phyloP scores from a whole-genome alignment of 2,329 filamentous ascomycete species.

The Helminthosporium solani region DNA sequence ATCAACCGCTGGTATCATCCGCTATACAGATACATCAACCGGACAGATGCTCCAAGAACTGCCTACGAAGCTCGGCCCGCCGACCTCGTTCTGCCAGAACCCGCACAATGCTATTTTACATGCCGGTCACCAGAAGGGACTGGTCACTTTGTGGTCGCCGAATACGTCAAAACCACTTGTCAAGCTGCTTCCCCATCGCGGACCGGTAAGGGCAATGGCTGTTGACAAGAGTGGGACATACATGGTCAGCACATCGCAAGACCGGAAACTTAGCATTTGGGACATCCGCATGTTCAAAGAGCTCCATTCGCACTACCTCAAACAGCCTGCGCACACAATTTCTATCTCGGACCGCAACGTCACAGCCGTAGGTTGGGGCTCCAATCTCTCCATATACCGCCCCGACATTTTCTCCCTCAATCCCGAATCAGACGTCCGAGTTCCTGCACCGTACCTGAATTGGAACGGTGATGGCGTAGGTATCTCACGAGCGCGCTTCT shows the following conservation, averaged over 20 bases:
- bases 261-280: conserved; percentile 91
- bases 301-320: conserved; percentile 83
- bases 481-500: conserved; percentile 84
- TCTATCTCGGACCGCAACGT: conserved; percentile 86
- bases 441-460: conserved; percentile 85
- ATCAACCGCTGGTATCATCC: conserved; percentile 76
- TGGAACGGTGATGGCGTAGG: conserved; percentile 85
- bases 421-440: conserved; percentile 67
- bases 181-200: conserved; percentile 85
- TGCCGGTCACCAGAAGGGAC: conserved; percentile 91
- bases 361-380: conserved; percentile 88
- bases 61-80: conserved; percentile 78
- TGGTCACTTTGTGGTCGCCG: conserved; percentile 93
- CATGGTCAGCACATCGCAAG: conserved; percentile 92
- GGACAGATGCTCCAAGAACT: conserved; percentile 85
- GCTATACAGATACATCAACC: conserved; percentile 94
- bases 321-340: conserved; percentile 77
- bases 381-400: conserved; percentile 85
- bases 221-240: conserved; percentile 89
- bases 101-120: conserved; percentile 90
- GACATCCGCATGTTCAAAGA: conserved; percentile 93
- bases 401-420: conserved; percentile 75
- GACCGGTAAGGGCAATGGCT: conserved; percentile 81
- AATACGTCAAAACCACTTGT: conserved; percentile 84
- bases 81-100: conserved; percentile 83